Evolutionary conservation across 2,329 filamentous ascomycete species (phyloP).

Genomic region (Dactylellina cionopaga): DNA sequence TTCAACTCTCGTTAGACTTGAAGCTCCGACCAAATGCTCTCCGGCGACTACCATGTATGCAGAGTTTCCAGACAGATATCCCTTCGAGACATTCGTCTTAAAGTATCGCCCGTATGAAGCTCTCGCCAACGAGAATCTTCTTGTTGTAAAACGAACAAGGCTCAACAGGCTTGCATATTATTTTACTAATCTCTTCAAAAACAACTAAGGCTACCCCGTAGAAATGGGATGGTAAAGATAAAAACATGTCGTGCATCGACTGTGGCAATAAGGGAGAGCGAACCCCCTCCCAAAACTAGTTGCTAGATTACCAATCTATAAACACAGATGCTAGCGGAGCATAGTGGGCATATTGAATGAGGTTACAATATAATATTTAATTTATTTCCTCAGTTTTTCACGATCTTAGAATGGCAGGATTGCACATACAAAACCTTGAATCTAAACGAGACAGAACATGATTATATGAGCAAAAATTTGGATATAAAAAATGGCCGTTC

Average conservation of each 20-base stretch:
- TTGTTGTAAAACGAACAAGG: neutral
- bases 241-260: neutral
- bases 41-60: neutral
- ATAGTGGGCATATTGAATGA: no score
- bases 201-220: neutral
- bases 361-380: no score
- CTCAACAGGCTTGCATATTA: conserved; percentile 1
- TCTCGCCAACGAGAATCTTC: conserved; percentile 17
- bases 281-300: no score
- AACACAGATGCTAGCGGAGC: no score
- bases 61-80: conserved; percentile 15
- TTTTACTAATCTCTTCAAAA: conserved; percentile 2
- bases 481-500: no score
- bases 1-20: conserved; percentile 1
- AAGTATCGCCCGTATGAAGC: conserved; percentile 25
- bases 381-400: no score
- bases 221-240: neutral
- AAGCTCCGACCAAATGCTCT: neutral
- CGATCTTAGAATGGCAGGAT: no score
- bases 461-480: no score
- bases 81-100: conserved; percentile 36
- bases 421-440: no score
- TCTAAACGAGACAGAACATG: no score
- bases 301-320: no score
- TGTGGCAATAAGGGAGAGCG: no score